A percentile compares a stretch with the other conserved stretches of the same genome.
These are phyloP conservation scores for Salmacisia buchloeana DNA, from an alignment of 1,284 basidiomycete species.

Conservation along the genomic window DNA sequence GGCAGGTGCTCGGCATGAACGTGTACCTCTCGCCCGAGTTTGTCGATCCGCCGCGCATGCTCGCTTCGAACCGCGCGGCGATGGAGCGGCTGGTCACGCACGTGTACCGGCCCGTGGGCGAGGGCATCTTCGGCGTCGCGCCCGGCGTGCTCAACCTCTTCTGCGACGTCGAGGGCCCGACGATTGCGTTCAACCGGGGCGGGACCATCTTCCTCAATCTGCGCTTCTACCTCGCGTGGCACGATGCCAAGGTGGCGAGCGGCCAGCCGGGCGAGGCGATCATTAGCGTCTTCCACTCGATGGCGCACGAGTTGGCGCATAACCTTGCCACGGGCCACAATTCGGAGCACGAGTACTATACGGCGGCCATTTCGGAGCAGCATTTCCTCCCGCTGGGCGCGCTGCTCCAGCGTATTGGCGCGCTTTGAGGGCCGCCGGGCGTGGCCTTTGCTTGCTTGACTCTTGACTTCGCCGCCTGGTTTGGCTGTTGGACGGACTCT, in stretches of 20 bases:
- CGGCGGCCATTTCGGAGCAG: conserved; percentile 75
- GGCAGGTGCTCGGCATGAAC: conserved; percentile 48
- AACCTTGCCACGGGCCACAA: conserved; percentile 69
- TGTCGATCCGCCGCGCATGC: conserved; percentile 32
- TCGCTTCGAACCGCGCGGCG: conserved; percentile 40
- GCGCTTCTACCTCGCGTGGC: conserved; percentile 77
- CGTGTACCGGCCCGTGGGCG: conserved; percentile 47
- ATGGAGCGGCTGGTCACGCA: conserved; percentile 46
- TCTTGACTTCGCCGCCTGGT: too few relatives aligned
- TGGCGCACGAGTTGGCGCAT: conserved; percentile 79
- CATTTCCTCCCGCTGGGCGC: neutral
- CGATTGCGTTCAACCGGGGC: conserved; percentile 88
- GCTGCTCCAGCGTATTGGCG: neutral
- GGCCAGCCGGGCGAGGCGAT: conserved; percentile 66
- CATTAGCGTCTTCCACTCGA: conserved; percentile 79
- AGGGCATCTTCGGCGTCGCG: conserved; percentile 50
- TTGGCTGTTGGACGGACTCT: too few relatives aligned
- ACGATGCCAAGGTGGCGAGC: conserved; percentile 63
- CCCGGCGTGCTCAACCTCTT: conserved; percentile 76
- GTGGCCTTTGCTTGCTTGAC: too few relatives aligned
- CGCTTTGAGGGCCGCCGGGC: too few relatives aligned
- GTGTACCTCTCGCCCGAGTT: conserved; percentile 48
- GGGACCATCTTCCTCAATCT: conserved; percentile 86
- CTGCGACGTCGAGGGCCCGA: conserved; percentile 70
- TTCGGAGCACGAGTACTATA: conserved; percentile 77